A percentile compares a stretch with the other conserved stretches of the same genome.
These are phyloP conservation scores for Mycena filopes DNA, from an alignment of 768 basidiomycete species.

Conservation along the genomic window DNA sequence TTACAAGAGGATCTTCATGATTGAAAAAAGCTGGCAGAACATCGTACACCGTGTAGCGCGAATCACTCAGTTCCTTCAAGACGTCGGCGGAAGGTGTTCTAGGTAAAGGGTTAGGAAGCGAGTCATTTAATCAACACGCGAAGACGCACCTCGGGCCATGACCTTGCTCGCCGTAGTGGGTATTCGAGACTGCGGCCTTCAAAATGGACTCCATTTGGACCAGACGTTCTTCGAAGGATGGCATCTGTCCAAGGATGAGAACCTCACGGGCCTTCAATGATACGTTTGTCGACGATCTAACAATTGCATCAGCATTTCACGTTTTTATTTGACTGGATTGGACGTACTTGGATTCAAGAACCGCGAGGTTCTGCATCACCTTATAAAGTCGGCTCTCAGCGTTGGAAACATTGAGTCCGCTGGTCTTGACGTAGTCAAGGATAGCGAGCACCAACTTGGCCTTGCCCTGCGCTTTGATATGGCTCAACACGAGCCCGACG, in stretches of 20 bases:
- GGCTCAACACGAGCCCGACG: constrained; percentile 87
- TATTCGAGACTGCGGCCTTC: constrained; percentile 86
- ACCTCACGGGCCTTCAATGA: constrained; percentile 97
- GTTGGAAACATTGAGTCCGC: constrained; percentile 79
- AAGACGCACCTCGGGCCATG: constrained; percentile 63
- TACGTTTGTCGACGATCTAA: constrained; percentile 89
- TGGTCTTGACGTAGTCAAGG: constrained; percentile 90
- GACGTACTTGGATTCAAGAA: constrained; percentile 87
- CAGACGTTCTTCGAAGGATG: constrained; percentile 94
- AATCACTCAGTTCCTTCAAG: constrained; percentile 93
- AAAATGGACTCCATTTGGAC: constrained; percentile 95
- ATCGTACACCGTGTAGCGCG: constrained; percentile 96
- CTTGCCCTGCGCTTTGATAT: constrained; percentile 95
- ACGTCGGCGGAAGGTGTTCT: constrained; percentile 89
- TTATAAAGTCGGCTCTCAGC: constrained; percentile 79
- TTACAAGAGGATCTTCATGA: constrained; percentile 85
- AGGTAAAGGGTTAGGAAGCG: constrained; percentile 32
- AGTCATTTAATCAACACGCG: background rate
- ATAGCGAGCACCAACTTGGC: constrained; percentile 87
- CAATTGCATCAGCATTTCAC: constrained; percentile 19
- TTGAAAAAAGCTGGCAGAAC: constrained; percentile 97
- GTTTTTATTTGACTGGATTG: background rate
- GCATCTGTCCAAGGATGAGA: constrained; percentile 94
- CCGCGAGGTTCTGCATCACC: constrained; percentile 83
- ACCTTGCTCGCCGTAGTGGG: constrained; percentile 89